These are phyloP conservation scores for Epichloe uncinata DNA, from an alignment of 2,329 filamentous ascomycete species.

Conservation along the genomic window DNA sequence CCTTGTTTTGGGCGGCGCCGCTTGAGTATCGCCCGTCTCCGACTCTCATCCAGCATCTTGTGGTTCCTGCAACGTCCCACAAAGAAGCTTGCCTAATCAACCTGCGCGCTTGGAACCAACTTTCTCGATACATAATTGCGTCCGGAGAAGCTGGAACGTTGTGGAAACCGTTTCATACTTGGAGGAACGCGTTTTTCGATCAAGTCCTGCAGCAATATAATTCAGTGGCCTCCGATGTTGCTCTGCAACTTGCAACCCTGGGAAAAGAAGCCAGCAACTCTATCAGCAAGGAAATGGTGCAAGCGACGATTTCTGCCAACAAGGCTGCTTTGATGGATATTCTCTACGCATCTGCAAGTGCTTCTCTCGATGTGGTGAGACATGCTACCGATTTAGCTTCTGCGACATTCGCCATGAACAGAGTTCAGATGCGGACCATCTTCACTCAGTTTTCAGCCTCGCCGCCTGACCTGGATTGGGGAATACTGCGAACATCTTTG, in stretches of 20 bases:
- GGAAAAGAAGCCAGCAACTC: slow-evolving; percentile 30
- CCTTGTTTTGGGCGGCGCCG: slow-evolving; percentile 51
- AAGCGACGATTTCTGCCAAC: slow-evolving; percentile 37
- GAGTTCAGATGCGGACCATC: slow-evolving; percentile 35
- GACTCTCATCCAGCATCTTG: slow-evolving; percentile 44
- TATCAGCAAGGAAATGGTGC: slow-evolving; percentile 31
- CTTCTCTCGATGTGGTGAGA: slow-evolving; percentile 38
- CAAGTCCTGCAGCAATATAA: slow-evolving; percentile 45
- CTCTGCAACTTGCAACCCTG: slow-evolving; percentile 39
- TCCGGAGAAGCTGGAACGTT: slow-evolving; percentile 31
- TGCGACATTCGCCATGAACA: slow-evolving; percentile 36
- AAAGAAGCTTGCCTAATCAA: slow-evolving; percentile 54
- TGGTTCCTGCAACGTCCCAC: slow-evolving; percentile 46
- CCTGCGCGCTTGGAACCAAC: slow-evolving; percentile 47
- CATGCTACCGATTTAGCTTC: slow-evolving; percentile 31
- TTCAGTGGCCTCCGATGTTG: slow-evolving; percentile 40
- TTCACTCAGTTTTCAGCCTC: slow-evolving; percentile 34
- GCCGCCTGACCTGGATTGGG: slow-evolving; percentile 33
- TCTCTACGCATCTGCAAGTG: slow-evolving; percentile 31
- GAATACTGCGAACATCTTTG: slow-evolving; percentile 29
- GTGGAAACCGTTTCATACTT: slow-evolving; percentile 30
- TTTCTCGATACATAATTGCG: slow-evolving; percentile 44
- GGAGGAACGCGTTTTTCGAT: slow-evolving; percentile 45
- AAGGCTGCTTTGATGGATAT: slow-evolving; percentile 40
- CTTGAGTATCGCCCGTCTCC: slow-evolving; percentile 37